Evolutionary conservation across 2,329 filamentous ascomycete genomes (phyloP).

Genomic region (Daldinia eschscholtzii): DNA sequence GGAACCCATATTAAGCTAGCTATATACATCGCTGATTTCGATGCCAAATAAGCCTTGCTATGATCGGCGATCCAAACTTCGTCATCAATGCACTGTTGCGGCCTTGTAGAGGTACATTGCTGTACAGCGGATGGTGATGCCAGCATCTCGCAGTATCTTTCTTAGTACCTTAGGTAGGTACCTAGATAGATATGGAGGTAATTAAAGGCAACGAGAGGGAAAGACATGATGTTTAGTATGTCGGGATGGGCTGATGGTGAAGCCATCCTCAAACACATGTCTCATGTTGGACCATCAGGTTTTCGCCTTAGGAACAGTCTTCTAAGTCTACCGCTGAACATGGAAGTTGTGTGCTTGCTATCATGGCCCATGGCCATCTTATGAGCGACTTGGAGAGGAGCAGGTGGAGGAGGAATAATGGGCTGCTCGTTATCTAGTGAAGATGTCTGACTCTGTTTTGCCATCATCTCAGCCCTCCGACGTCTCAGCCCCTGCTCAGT

Average conservation of each 20-base stretch:
- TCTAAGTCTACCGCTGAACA: constrained; percentile 44
- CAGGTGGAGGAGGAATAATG: constrained; percentile 36
- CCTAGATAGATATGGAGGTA: background rate
- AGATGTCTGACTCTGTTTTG: constrained; percentile 23
- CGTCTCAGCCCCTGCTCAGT: constrained; percentile 43
- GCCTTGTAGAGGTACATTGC: background rate
- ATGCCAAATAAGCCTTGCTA: too few species aligned
- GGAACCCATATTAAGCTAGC: background rate
- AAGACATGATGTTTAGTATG: background rate
- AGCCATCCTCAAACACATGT: background rate
- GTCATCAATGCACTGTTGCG: background rate
- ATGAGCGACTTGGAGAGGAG: constrained; percentile 29
- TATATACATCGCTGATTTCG: background rate
- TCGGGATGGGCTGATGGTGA: background rate
- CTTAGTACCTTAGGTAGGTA: background rate
- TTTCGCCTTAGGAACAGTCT: constrained; percentile 46
- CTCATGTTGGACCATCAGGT: constrained; percentile 35
- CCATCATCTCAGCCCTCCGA: constrained; percentile 32
- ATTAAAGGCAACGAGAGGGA: background rate
- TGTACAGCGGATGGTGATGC: background rate
- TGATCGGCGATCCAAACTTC: background rate
- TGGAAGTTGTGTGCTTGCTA: constrained; percentile 37
- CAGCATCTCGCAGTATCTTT: background rate
- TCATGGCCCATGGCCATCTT: constrained; percentile 34
- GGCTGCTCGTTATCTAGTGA: constrained; percentile 33